Conservation (phyloP, 2,329 filamentous ascomycete genomes). For the Aphanoascus verrucosus region DNA sequence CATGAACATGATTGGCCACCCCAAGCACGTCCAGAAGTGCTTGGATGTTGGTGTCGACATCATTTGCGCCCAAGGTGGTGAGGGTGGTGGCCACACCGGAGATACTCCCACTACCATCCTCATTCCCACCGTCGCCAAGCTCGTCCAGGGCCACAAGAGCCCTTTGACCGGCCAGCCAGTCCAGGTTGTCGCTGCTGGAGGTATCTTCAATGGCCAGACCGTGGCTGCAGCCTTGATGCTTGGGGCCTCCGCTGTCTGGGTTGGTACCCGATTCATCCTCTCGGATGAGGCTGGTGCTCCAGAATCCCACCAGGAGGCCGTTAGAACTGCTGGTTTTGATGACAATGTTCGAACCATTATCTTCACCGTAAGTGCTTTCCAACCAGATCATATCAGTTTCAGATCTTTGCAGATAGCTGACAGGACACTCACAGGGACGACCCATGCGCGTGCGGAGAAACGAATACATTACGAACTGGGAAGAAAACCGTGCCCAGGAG, state of each 20-base stretch:
- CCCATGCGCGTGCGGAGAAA: slow-evolving; percentile 90
- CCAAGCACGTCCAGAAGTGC: slow-evolving; percentile 97
- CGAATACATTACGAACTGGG: slow-evolving; percentile 90
- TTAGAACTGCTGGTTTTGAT: slow-evolving; percentile 81
- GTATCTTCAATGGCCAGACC: slow-evolving; percentile 84
- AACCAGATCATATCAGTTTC: not conserved
- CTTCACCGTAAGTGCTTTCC: slow-evolving; percentile 56
- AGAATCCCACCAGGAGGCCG: slow-evolving; percentile 88
- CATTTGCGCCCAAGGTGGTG: slow-evolving; percentile 96
- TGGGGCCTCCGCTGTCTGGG: slow-evolving; percentile 86
- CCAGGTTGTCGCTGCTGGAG: slow-evolving; percentile 85
- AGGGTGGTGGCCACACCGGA: slow-evolving; percentile 93
- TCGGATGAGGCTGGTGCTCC: slow-evolving; percentile 90
- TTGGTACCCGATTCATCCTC: slow-evolving; percentile 91
- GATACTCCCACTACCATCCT: slow-evolving; percentile 85
- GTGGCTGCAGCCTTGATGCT: slow-evolving; percentile 86
- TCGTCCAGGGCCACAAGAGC: slow-evolving; percentile 69
- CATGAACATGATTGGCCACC: slow-evolving; percentile 99
- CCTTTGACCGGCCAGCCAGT: slow-evolving; percentile 79
- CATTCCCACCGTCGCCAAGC: slow-evolving; percentile 80
- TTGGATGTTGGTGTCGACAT: slow-evolving; percentile 85
- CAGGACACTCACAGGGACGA: slow-evolving; percentile 47
- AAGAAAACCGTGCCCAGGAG: slow-evolving; percentile 77
- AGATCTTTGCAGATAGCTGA: not conserved
- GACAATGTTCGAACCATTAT: slow-evolving; percentile 97